Percentiles rank a stretch among this genome's conserved stretches.
Evolutionary conservation across 768 basidiomycete species (phyloP).

Genomic region (Amanita jacksonii): DNA sequence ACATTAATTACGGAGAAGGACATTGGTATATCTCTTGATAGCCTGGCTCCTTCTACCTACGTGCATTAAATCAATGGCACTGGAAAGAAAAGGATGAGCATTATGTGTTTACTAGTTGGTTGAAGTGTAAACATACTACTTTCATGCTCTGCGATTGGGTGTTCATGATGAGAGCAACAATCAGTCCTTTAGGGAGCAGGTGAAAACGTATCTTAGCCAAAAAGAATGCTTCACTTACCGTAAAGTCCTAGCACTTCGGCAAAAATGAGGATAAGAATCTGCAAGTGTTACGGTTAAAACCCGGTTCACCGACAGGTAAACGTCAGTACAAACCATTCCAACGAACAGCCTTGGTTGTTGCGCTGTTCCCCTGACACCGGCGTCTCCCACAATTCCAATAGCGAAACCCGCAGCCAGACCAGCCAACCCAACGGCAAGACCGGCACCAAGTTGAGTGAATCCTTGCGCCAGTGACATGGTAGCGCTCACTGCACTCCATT

Average conservation of each 20-base stretch:
- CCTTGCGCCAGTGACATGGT: conserved; percentile 89
- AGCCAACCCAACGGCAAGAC: conserved; percentile 85
- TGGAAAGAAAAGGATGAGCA: neutral
- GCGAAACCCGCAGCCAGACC: conserved; percentile 97
- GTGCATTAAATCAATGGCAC: neutral
- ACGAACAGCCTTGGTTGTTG: conserved; percentile 93
- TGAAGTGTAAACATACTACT: conserved; percentile 11
- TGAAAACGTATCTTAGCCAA: conserved; percentile 5
- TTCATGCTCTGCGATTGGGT: conserved; percentile 44
- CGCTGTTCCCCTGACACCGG: conserved; percentile 95
- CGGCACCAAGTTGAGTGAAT: conserved; percentile 90
- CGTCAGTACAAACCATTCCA: conserved; percentile 60
- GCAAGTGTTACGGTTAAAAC: conserved; percentile 3
- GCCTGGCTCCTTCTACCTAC: neutral
- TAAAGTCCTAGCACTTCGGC: conserved; percentile 91
- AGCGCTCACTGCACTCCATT: conserved; percentile 42
- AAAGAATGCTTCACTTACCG: conserved; percentile 31
- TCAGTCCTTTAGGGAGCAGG: conserved; percentile 43
- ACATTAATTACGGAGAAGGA: neutral
- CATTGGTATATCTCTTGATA: neutral
- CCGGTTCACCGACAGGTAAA: neutral
- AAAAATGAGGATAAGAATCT: conserved; percentile 98
- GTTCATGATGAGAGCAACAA: conserved; percentile 95
- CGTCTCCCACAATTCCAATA: conserved; percentile 97
- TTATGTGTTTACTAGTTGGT: neutral